These are phyloP conservation scores for Sporothrix dimorphospora DNA, from an alignment of 2,329 filamentous ascomycete genomes.

Conservation along the genomic window DNA sequence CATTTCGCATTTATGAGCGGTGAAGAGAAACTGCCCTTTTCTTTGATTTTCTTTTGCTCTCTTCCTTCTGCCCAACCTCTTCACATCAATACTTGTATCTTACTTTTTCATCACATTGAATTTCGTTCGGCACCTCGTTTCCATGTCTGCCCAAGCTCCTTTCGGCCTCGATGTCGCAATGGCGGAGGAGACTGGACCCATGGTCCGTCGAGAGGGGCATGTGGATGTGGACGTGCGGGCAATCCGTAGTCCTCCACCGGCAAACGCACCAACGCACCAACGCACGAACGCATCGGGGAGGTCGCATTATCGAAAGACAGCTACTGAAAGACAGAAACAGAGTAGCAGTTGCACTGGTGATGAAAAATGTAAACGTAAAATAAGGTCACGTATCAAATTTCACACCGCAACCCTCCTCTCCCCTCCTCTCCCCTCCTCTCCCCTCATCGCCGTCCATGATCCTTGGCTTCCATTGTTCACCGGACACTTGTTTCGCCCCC, in stretches of 20 bases:
- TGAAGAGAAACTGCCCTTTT: background rate
- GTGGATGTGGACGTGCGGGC: background rate
- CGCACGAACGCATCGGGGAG: background rate
- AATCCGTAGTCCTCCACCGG: too few species aligned
- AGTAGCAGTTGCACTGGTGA: background rate
- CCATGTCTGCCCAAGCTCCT: background rate
- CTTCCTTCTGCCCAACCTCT: too few species aligned
- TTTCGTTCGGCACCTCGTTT: background rate
- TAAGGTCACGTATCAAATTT: constrained; percentile 1
- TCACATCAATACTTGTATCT: too few species aligned
- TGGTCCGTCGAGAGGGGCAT: too few species aligned
- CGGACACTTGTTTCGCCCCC: background rate
- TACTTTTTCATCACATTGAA: background rate
- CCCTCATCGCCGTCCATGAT: background rate
- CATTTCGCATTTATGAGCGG: background rate
- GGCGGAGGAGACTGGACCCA: background rate
- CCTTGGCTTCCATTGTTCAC: background rate
- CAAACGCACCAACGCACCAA: too few species aligned
- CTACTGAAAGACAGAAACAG: background rate
- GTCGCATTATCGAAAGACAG: background rate
- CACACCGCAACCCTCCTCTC: background rate
- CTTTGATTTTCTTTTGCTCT: background rate
- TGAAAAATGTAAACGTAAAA: background rate
- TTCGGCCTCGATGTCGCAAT: background rate
- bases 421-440: background rate